phyloP scores from a whole-genome alignment of 129 eudicot species.

The Escallonia herrerae region DNA sequence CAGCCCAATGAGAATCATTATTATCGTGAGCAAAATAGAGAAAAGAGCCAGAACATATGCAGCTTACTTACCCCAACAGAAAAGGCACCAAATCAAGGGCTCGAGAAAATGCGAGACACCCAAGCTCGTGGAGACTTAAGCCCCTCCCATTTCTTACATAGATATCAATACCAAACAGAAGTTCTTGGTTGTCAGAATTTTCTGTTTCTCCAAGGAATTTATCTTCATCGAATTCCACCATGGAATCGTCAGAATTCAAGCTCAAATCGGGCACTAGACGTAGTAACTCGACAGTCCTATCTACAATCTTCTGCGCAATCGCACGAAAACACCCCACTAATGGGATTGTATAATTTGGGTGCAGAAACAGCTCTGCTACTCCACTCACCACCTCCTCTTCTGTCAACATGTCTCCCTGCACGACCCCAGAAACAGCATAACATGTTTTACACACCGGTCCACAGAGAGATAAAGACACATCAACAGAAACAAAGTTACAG shows the following conservation, averaged over 20 bases:
- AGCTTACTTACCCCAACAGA: slow-evolving; percentile 48
- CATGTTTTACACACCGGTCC: background rate
- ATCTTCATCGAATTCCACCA: slow-evolving; percentile 47
- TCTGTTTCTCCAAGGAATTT: slow-evolving; percentile 37
- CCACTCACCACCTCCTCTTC: slow-evolving; percentile 74
- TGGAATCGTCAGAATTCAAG: slow-evolving; percentile 26
- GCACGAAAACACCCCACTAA: slow-evolving; percentile 89
- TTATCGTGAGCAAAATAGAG: too few relatives aligned
- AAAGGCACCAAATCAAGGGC: slow-evolving; percentile 68
- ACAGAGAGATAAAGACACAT: background rate
- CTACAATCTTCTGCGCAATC: slow-evolving; percentile 51
- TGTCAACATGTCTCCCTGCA: slow-evolving; percentile 48
- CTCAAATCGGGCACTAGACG: slow-evolving; percentile 53
- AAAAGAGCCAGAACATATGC: background rate
- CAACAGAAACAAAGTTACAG: background rate
- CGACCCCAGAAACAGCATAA: background rate
- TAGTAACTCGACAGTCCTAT: slow-evolving; percentile 45
- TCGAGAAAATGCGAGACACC: slow-evolving; percentile 81
- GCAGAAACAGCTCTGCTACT: slow-evolving; percentile 57
- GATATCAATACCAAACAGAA: slow-evolving; percentile 31
- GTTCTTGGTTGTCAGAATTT: slow-evolving; percentile 27
- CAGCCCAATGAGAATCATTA: background rate
- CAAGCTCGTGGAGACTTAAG: slow-evolving; percentile 81
- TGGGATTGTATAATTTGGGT: slow-evolving; percentile 68
- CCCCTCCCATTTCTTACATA: slow-evolving; percentile 47